Evolutionary conservation across 1,139 yeast species (phyloP).

Genomic region (Oligophagozyma castellii): DNA sequence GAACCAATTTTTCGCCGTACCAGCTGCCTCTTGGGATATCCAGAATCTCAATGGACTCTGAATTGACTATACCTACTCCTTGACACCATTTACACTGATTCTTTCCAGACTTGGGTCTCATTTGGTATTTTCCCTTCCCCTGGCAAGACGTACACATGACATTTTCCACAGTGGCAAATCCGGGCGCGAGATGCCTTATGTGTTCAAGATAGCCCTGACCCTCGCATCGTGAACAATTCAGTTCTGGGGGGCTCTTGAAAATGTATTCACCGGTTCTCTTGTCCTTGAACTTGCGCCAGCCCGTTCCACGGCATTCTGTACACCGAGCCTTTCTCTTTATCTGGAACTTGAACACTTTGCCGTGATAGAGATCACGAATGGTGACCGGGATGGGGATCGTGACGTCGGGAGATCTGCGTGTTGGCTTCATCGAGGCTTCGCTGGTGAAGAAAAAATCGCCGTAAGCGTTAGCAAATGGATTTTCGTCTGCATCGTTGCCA

Average conservation of each 20-base stretch:
- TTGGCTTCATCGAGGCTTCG: constrained; percentile 5
- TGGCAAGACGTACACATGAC: constrained; percentile 57
- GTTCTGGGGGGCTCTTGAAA: constrained; percentile 47
- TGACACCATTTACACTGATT: constrained; percentile 69
- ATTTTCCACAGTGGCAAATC: constrained; percentile 52
- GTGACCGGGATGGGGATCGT: constrained; percentile 37
- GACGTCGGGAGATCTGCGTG: constrained; percentile 30
- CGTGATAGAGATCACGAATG: constrained; percentile 60
- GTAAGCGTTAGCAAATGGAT: too few relatives aligned
- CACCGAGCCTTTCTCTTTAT: constrained; percentile 66
- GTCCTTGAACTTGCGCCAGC: constrained; percentile 27
- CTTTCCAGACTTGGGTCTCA: constrained; percentile 34
- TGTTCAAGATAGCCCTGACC: constrained; percentile 58
- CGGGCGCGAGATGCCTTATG: constrained; percentile 60
- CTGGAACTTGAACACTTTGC: constrained; percentile 65
- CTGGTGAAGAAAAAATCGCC: constrained; percentile 52
- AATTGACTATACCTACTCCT: constrained; percentile 51
- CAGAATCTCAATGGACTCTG: constrained; percentile 65
- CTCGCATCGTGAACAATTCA: constrained; percentile 51
- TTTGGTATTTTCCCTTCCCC: constrained; percentile 49
- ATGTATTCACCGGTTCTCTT: constrained; percentile 5
- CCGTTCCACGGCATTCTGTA: constrained; percentile 57
- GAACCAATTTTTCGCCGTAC: constrained; percentile 45
- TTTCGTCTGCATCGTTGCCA: constrained; percentile 33
- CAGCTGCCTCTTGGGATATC: constrained; percentile 61